phyloP scores from a whole-genome alignment of 225 moss, liverwort and hornwort species.

The Antitrichia curtipendula region DNA sequence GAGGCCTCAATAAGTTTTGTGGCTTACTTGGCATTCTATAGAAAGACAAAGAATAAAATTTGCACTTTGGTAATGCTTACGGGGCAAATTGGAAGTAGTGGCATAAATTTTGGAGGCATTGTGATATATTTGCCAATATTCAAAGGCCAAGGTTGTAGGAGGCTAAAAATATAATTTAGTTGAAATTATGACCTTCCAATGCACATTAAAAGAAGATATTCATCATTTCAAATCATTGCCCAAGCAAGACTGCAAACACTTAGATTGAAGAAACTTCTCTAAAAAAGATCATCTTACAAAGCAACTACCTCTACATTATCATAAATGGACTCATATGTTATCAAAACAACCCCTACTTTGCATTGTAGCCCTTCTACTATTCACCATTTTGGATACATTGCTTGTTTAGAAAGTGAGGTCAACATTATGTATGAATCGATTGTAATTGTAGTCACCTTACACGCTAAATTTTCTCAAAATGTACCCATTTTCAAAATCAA shows the following conservation, averaged over 20 bases:
- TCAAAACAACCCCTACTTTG: too few relatives aligned
- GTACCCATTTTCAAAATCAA: neutral
- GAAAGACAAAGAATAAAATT: neutral
- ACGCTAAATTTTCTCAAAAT: neutral
- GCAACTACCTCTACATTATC: accelerated
- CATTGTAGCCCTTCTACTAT: neutral
- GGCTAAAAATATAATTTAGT: neutral
- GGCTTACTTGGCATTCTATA: neutral
- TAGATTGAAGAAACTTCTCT: neutral
- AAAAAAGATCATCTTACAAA: neutral
- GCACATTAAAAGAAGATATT: accelerated
- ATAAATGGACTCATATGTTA: neutral
- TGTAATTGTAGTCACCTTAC: neutral
- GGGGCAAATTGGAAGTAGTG: neutral
- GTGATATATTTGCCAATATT: accelerated
- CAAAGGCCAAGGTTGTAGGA: neutral
- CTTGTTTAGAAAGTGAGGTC: neutral
- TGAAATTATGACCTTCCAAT: neutral
- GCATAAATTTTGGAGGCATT: neutral
- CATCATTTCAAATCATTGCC: neutral
- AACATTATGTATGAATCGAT: neutral
- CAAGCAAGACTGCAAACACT: neutral
- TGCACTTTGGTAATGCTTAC: neutral
- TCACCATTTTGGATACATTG: neutral
- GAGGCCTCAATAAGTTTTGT: neutral